Conservation (phyloP, 2,329 filamentous ascomycete genomes). For the Raffaelea ambrosiae region DNA sequence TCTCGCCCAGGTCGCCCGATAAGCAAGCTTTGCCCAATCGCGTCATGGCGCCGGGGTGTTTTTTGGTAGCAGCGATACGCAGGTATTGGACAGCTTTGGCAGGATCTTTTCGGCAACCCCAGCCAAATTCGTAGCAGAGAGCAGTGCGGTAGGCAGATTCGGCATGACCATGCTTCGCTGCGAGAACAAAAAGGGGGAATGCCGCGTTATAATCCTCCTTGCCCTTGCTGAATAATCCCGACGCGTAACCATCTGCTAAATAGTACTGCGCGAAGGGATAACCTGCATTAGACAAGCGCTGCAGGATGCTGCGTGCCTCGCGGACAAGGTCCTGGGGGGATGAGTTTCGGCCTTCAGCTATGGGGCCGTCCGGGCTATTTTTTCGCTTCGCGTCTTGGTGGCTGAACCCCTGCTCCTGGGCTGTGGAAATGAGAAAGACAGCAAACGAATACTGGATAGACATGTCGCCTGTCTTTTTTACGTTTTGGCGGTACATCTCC, state of each 20-base stretch:
- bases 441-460: constrained; percentile 95
- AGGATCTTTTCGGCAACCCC: constrained; percentile 85
- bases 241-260: constrained; percentile 86
- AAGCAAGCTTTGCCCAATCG: constrained; percentile 86
- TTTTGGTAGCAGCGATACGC: constrained; percentile 81
- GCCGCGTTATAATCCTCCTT: constrained; percentile 87
- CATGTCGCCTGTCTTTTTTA: constrained; percentile 91
- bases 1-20: constrained; percentile 78
- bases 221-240: constrained; percentile 89
- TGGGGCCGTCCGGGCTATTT: constrained; percentile 36
- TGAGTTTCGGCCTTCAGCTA: constrained; percentile 35
- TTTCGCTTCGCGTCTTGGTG: constrained; percentile 37
- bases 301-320: constrained; percentile 84
- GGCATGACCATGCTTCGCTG: constrained; percentile 93
- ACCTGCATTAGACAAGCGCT: constrained; percentile 74
- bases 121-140: constrained; percentile 95
- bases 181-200: constrained; percentile 85
- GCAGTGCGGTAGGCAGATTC: constrained; percentile 91
- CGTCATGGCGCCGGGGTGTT: constrained; percentile 91
- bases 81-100: constrained; percentile 92
- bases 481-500: constrained; percentile 94
- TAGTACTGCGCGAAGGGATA: constrained; percentile 99
- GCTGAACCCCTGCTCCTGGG: constrained; percentile 64
- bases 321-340: constrained; percentile 63
- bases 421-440: constrained; percentile 83